Evolutionary conservation across 768 basidiomycete genomes (phyloP), one percentile per base, ranked within the genome.

Genomic region (Pleurotus ostreatus): DNA sequence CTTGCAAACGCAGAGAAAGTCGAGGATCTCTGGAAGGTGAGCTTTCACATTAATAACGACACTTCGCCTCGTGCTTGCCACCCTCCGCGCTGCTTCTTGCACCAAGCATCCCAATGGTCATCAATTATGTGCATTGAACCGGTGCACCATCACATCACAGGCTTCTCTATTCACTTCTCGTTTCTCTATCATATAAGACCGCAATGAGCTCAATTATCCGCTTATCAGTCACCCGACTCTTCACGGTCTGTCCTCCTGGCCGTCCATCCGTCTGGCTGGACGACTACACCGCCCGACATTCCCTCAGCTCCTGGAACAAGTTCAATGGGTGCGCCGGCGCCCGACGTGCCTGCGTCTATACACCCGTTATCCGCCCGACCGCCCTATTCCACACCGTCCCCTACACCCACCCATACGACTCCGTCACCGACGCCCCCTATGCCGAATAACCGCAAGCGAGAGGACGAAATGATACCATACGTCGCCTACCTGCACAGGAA

Each of bases 221-320:
- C 57, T 38, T 61, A 37, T 41, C 63, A 89, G 88, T 71, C 72
- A 44, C 68, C 71, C 40, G 78, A 80, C 55, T 85, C 86, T 52
- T 76, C 81, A 22, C 80, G 79, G 43, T 75, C 84, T 55, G 73
- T 92, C 43, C 90, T 91, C 69, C 75, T 92, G 18, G 85, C 88
- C 12, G 89, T 92, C n/a, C 85, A 86, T 65, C 86, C 88, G 20
- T 86, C 86, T 23, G 86, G 86, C 53, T 92, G 90, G 90, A 75
- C 77, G 40, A 70, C 76, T 20, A 59, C 69, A 11, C 85, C 86
- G 23, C 85, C 82, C 11, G 69, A 67, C 39, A 59, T 65, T 26
- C 60, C 68, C 0, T 51, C 47, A 65, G 51, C 58, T 63, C 22
- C 59, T 51, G 18, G 55, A 62, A 25, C 20, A 37, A 15, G n/a